A percentile compares a stretch with the other conserved stretches of the same genome.
These are phyloP conservation scores for Suillus decipiens DNA, from an alignment of 768 basidiomycete species.

Conservation along the genomic window DNA sequence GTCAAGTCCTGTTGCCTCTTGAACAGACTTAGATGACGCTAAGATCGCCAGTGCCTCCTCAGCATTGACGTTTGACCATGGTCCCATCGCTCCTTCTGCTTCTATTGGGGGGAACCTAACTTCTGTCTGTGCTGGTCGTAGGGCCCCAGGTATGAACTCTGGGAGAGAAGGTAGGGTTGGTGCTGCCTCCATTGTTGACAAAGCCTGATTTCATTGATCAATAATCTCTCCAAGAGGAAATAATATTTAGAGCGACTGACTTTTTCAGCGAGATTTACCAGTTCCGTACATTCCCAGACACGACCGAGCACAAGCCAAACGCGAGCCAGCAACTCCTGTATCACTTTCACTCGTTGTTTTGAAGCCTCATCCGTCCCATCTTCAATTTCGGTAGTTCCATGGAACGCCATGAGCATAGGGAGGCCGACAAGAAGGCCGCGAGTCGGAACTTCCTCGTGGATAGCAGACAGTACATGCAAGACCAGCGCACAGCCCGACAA, in stretches of 20 bases:
- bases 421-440: conserved; percentile 74
- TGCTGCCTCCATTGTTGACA: conserved; percentile 43
- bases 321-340: conserved; percentile 63
- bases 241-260: conserved; percentile 38
- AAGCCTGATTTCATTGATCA: conserved; percentile 38
- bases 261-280: conserved; percentile 55
- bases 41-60: conserved; percentile 59
- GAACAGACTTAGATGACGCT: conserved; percentile 52
- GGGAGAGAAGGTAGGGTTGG: conserved; percentile 38
- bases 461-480: conserved; percentile 61
- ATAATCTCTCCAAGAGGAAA: conserved; percentile 7
- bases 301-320: conserved; percentile 71
- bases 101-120: conserved; percentile 40
- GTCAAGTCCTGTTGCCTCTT: conserved; percentile 66
- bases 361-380: conserved; percentile 40
- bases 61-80: conserved; percentile 47
- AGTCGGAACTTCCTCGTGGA: conserved; percentile 74
- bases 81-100: conserved; percentile 23
- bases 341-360: conserved; percentile 47
- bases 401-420: conserved; percentile 84
- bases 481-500: conserved; percentile 77
- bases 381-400: conserved; percentile 49
- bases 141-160: conserved; percentile 38
- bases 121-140: conserved; percentile 48
- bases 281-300: conserved; percentile 64